A percentile compares a stretch with the other conserved stretches of the same genome.
These are phyloP conservation scores for Lyophyllum semitale DNA, from an alignment of 768 basidiomycete species.

Conservation along the genomic window DNA sequence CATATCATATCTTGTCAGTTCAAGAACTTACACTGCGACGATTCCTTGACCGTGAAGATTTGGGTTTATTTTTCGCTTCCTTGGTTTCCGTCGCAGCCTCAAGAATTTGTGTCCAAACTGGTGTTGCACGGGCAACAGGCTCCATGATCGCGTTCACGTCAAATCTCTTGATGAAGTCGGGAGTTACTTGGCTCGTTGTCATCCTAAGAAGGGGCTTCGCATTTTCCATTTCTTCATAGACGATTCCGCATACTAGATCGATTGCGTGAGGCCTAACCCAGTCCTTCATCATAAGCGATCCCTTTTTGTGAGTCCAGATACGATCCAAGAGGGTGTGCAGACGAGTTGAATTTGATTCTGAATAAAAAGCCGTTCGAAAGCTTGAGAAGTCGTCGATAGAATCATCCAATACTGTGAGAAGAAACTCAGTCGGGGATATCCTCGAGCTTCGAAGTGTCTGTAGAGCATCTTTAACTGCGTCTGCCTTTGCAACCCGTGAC, in stretches of 20 bases:
- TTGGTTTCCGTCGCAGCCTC: too few species aligned
- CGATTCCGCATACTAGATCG: slow-evolving; percentile 14
- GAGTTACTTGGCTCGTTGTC: slow-evolving; percentile 15
- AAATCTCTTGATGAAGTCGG: slow-evolving; percentile 20
- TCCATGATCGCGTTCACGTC: too few species aligned
- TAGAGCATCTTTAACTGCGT: background rate
- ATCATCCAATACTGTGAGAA: background rate
- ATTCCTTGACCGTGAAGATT: background rate
- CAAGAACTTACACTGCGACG: background rate
- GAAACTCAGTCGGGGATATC: background rate
- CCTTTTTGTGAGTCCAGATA: too few species aligned
- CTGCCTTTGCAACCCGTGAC: background rate
- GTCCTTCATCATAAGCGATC: background rate
- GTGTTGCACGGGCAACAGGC: slow-evolving; percentile 13
- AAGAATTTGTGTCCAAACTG: slow-evolving; percentile 18
- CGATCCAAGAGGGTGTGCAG: background rate
- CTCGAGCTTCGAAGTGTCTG: background rate
- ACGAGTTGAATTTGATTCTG: background rate
- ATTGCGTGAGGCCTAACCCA: slow-evolving; percentile 17
- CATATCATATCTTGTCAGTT: background rate
- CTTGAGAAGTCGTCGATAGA: background rate
- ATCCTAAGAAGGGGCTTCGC: too few species aligned
- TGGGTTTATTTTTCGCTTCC: background rate
- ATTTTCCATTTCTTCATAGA: slow-evolving; percentile 23
- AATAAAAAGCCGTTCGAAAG: background rate